These are phyloP conservation scores for Wickerhamiella galacta DNA, from an alignment of 805 yeast genomes.

Conservation along the genomic window DNA sequence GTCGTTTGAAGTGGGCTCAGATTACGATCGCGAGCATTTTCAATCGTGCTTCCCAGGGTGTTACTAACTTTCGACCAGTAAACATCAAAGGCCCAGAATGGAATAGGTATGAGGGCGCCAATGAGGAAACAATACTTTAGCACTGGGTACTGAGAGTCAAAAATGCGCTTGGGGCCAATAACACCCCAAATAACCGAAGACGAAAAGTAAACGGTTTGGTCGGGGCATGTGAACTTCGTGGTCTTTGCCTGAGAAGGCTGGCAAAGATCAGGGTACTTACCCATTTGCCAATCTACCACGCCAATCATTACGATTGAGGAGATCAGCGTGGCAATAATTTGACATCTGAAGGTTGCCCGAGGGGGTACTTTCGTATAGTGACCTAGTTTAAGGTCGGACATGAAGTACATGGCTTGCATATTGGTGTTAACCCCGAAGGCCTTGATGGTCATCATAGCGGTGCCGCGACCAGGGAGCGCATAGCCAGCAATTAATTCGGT, in stretches of 20 bases:
- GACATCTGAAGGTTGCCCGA: slow-evolving; percentile 26
- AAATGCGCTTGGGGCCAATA: slow-evolving; percentile 39
- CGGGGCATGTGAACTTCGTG: slow-evolving; percentile 26
- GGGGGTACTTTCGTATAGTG: slow-evolving; percentile 29
- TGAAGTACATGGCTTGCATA: slow-evolving; percentile 39
- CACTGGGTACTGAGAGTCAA: slow-evolving; percentile 39
- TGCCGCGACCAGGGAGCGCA: slow-evolving; percentile 46
- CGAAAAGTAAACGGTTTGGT: slow-evolving; percentile 27
- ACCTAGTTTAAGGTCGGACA: slow-evolving; percentile 36
- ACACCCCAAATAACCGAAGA: slow-evolving; percentile 43
- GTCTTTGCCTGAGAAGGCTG: slow-evolving; percentile 21
- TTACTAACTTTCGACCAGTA: slow-evolving; percentile 11
- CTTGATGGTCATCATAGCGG: slow-evolving; percentile 45
- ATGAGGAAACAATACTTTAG: slow-evolving; percentile 48
- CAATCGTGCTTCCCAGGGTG: too few relatives aligned
- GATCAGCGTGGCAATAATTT: slow-evolving; percentile 26
- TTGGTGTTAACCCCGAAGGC: slow-evolving; percentile 45
- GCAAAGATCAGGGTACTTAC: slow-evolving; percentile 29
- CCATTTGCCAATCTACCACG: slow-evolving; percentile 29
- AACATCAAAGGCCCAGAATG: slow-evolving; percentile 9
- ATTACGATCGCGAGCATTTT: slow-evolving; percentile 24
- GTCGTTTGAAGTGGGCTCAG: background rate
- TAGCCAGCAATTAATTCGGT: slow-evolving; percentile 51
- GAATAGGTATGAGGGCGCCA: slow-evolving; percentile 25
- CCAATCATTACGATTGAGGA: slow-evolving; percentile 27